Conservation (phyloP, 2,329 filamentous ascomycete species). For the Alternaria infectoria region DNA sequence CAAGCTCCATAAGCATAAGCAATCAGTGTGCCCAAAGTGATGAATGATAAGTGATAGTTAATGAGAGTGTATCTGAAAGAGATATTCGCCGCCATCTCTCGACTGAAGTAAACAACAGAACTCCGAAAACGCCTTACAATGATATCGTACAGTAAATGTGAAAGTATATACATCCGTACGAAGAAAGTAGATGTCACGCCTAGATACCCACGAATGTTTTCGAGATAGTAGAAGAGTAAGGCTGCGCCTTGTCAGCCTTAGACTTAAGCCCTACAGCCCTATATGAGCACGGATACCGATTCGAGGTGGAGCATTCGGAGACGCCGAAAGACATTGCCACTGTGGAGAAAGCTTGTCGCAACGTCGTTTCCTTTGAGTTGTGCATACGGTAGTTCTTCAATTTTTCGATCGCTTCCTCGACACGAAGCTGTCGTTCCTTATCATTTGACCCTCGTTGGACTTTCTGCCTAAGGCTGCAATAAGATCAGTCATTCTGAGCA, state of each 20-base stretch:
- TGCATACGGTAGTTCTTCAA: background rate
- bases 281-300: constrained; percentile 8
- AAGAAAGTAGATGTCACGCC: background rate
- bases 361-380: constrained; percentile 1
- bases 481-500: constrained; percentile 37
- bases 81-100: background rate
- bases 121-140: background rate
- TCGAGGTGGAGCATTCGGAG: background rate
- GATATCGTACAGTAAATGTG: background rate
- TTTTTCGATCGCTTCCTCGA: constrained; percentile 22
- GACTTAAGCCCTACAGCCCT: background rate
- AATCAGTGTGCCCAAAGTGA: background rate
- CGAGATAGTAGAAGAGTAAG: background rate
- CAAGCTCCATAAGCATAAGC: background rate
- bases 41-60: background rate
- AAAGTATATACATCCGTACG: background rate
- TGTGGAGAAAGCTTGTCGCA: constrained; percentile 19
- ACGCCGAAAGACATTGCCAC: constrained; percentile 21
- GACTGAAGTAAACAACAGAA: background rate
- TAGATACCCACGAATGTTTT: background rate
- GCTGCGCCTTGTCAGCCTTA: background rate
- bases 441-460: background rate
- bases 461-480: constrained; percentile 19
- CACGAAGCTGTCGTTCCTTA: background rate
- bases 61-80: background rate